Evolutionary conservation across 1,284 basidiomycete species (phyloP), one percentile per base, ranked within the genome.

Genomic region (Meira miltonrushii): DNA sequence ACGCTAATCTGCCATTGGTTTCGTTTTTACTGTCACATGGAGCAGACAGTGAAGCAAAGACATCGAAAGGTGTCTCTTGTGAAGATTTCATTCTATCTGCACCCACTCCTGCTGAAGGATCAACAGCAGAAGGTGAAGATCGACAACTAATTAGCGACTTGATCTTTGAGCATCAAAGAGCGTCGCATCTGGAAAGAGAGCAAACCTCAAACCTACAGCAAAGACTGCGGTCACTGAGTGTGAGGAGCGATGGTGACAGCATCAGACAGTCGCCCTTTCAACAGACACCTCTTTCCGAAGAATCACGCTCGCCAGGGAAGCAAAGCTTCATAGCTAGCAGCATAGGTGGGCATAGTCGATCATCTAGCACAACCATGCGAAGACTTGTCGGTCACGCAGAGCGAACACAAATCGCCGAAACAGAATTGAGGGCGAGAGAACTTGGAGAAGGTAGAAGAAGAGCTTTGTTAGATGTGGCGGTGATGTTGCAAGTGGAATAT

Each of bases 11-110:
- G 6, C 92, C 92, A 0, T 82, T 97, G 15, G 86, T 96, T 39
- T 90, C 92, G 0, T 89, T 91, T 81, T 83, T 98, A 25, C 87
- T 97, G 79, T 93, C 90, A 15, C 89, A 91, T 68, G 92, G 92
- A 43, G 70, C 72, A 19, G 61, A 72, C 39, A 61, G 71, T 44
- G 67, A 69, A 21, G 71, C 71, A 17, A 64, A 65, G 11, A 69
- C 63, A 53, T 51, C 50, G 39, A 66, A 66, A 37, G 72, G 72
- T 10, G 68, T 68, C 21, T 66, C 62, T 8, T 72, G 71, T 59
- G 68, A 74, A 46, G 70, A 72, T 54, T 71, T 74, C 46, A 66
- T 74, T 57, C 56, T 74, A 1, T 71, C 72, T 11, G 59, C 64
- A 11, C 17, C 46, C 12, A 13, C 46, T 4, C 17, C 17, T 48